Percentiles rank a stretch among this genome's conserved stretches.
These are phyloP conservation scores for Fraxinus angustifolia DNA, from an alignment of 305 asterid genomes.

Conservation along the genomic window DNA sequence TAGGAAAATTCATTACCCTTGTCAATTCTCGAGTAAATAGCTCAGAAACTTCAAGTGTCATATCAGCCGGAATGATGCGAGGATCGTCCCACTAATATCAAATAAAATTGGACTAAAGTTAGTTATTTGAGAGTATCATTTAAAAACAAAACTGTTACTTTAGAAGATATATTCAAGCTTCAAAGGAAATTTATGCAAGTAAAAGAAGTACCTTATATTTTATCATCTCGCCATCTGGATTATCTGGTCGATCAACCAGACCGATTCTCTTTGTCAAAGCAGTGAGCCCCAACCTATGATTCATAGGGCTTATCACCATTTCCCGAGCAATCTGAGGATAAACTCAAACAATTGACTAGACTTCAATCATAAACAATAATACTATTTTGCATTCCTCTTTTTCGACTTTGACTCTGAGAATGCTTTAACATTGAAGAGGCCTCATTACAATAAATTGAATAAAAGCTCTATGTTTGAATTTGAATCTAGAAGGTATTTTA, in stretches of 20 bases:
- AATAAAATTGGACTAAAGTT: constrained; percentile 25
- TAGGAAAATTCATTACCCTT: constrained; percentile 55
- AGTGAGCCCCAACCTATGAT: constrained; percentile 86
- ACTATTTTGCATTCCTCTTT: not conserved
- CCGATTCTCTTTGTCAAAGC: constrained; percentile 82
- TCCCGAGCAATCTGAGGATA: constrained; percentile 90
- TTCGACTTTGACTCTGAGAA: constrained; percentile 1
- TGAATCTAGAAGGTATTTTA: constrained; percentile 16
- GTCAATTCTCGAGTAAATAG: constrained; percentile 88
- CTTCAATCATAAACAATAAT: constrained; percentile 6
- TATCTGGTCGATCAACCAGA: constrained; percentile 68
- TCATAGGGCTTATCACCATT: constrained; percentile 93
- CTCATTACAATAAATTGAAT: not conserved
- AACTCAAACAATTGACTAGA: constrained; percentile 11
- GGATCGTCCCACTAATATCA: constrained; percentile 92
- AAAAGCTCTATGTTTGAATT: not conserved
- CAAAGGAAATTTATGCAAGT: not conserved
- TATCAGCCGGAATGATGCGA: constrained; percentile 72
- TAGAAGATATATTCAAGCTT: constrained; percentile 11
- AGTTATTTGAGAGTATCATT: constrained; percentile 14
- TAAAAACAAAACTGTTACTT: constrained; percentile 18
- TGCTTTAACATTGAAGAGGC: not conserved
- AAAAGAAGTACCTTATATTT: constrained; percentile 58
- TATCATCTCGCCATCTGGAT: constrained; percentile 79
- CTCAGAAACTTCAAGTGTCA: constrained; percentile 92